These are phyloP conservation scores for Tulasnella calospora DNA, from an alignment of 768 basidiomycete genomes.

Conservation along the genomic window DNA sequence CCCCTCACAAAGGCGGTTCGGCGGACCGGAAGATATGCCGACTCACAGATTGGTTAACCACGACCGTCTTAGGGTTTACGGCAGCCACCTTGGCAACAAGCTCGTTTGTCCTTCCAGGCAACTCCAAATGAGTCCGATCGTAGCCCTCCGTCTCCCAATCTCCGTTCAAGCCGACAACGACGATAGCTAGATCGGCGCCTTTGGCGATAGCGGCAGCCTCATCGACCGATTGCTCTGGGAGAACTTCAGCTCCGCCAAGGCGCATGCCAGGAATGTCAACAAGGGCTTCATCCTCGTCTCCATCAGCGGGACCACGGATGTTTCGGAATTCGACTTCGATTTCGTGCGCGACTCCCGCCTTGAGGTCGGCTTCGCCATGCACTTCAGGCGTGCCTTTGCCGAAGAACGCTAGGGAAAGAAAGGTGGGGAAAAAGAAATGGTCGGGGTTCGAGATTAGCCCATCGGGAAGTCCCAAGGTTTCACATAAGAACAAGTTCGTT, in stretches of 20 bases:
- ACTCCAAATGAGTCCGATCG: conserved; percentile 55
- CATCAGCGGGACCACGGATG: conserved; percentile 43
- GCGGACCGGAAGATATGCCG: background rate
- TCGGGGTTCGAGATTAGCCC: conserved; percentile 40
- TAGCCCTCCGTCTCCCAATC: conserved; percentile 75
- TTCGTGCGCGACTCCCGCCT: conserved; percentile 46
- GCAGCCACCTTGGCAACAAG: conserved; percentile 49
- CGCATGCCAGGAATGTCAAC: conserved; percentile 28
- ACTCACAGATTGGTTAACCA: conserved; percentile 50
- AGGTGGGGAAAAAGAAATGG: conserved; percentile 47
- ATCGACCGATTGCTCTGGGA: conserved; percentile 30
- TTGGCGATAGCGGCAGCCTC: conserved; percentile 33
- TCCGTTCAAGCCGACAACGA: conserved; percentile 33
- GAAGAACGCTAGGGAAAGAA: conserved; percentile 46
- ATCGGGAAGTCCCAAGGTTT: background rate
- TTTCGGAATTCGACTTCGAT: conserved; percentile 64
- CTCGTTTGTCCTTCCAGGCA: conserved; percentile 59
- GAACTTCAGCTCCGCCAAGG: conserved; percentile 31
- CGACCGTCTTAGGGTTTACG: conserved; percentile 53
- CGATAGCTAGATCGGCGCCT: conserved; percentile 31
- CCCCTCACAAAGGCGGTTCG: background rate
- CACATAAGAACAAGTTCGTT: background rate
- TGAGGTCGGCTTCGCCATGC: conserved; percentile 47
- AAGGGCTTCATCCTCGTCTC: conserved; percentile 13
- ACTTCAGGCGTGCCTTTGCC: conserved; percentile 60